A percentile compares a stretch with the other conserved stretches of the same genome.
Conservation (phyloP, 2,329 filamentous ascomycete genomes). For the Rhynchosporium secalis region DNA sequence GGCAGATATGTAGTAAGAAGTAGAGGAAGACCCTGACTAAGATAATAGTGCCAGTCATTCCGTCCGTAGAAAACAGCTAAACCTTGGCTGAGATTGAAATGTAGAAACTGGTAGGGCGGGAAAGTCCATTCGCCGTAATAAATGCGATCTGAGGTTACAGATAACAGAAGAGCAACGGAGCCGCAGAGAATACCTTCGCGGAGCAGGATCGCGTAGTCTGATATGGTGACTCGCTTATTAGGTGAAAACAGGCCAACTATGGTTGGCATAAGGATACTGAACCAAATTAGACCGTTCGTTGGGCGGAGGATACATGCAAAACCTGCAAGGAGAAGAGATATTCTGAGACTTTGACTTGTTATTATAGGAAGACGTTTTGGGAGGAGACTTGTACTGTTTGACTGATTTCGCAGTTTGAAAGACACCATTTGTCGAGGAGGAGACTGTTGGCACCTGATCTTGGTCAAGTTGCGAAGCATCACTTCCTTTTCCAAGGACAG, state of each 20-base stretch:
- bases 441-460: slow-evolving; percentile 36
- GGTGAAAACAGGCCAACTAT: slow-evolving; percentile 46
- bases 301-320: slow-evolving; percentile 83
- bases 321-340: slow-evolving; percentile 74
- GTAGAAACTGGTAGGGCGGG: slow-evolving; percentile 80
- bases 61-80: slow-evolving; percentile 90
- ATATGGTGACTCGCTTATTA: slow-evolving; percentile 39
- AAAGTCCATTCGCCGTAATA: slow-evolving; percentile 89
- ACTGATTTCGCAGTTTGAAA: slow-evolving; percentile 37
- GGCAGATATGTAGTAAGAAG: slow-evolving; percentile 82
- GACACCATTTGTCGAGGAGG: slow-evolving; percentile 22
- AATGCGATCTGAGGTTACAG: slow-evolving; percentile 66
- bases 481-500: slow-evolving; percentile 21
- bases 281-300: slow-evolving; percentile 87
- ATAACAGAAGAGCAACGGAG: slow-evolving; percentile 61
- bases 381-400: slow-evolving; percentile 35
- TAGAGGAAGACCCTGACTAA: slow-evolving; percentile 85
- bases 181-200: slow-evolving; percentile 67
- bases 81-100: slow-evolving; percentile 87
- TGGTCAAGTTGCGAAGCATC: slow-evolving; percentile 32
- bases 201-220: slow-evolving; percentile 52
- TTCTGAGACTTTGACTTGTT: slow-evolving; percentile 49
- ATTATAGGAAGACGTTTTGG: slow-evolving; percentile 3
- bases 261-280: slow-evolving; percentile 59
- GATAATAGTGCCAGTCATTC: slow-evolving; percentile 91